Percentiles rank a stretch among this genome's conserved stretches.
Evolutionary conservation across 768 basidiomycete genomes (phyloP).

Genomic region (Lactarius akahatsu): DNA sequence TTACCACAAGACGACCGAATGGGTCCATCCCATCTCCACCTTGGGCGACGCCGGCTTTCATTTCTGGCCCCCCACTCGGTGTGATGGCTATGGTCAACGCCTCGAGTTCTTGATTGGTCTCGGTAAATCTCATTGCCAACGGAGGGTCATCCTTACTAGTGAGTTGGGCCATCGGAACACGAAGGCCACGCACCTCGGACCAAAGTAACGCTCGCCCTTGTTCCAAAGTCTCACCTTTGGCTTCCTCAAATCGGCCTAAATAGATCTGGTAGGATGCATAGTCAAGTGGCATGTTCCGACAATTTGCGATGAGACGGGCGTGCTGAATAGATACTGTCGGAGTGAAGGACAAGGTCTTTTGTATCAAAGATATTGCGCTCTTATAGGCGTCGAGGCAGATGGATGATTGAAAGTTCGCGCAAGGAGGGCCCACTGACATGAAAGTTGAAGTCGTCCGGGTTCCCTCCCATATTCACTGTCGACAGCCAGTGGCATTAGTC

Average conservation of each 20-base stretch:
- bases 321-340: background rate
- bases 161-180: background rate
- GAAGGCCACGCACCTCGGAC: background rate
- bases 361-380: background rate
- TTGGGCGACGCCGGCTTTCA: background rate
- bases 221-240: background rate
- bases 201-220: background rate
- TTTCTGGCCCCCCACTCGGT: background rate
- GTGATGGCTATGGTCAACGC: background rate
- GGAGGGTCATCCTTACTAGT: background rate
- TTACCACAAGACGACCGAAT: background rate
- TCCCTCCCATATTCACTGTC: background rate
- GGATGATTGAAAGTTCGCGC: background rate
- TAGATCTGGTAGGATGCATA: background rate
- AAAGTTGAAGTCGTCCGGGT: background rate
- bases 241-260: background rate
- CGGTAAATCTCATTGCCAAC: background rate
- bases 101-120: background rate
- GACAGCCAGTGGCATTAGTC: background rate
- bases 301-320: background rate
- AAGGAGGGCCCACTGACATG: background rate
- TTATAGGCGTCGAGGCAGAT: background rate
- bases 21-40: background rate
- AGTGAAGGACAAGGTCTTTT: background rate
- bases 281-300: background rate